Percentiles rank a stretch among this genome's conserved stretches.
Conservation (phyloP, 78 protist genomes). For the Creolimax fragrantissima region DNA sequence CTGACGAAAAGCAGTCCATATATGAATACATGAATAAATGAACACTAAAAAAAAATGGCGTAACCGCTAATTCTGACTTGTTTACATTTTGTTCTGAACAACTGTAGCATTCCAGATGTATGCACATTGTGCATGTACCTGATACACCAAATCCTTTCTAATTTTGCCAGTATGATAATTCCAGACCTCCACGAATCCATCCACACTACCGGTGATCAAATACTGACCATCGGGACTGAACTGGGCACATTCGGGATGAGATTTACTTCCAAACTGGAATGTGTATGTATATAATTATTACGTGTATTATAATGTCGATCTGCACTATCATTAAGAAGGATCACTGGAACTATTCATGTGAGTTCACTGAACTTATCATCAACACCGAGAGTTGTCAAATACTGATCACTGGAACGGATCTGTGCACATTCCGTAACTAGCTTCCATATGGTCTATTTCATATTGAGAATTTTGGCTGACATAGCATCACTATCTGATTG, state of each 20-base stretch:
- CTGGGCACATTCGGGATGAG: slow-evolving; percentile 34
- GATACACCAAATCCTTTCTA: slow-evolving; percentile 47
- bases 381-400: no score
- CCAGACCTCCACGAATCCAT: slow-evolving; percentile 67
- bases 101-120: no score
- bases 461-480: no score
- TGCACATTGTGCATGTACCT: slow-evolving; percentile 34
- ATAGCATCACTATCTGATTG: no score
- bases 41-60: no score
- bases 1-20: background rate
- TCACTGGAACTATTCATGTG: background rate
- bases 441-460: no score
- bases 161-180: slow-evolving; percentile 50
- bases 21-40: no score
- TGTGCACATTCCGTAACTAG: no score
- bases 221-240: slow-evolving; percentile 64
- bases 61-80: no score
- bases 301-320: background rate
- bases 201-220: slow-evolving; percentile 45
- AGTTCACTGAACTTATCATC: no score
- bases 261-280: slow-evolving; percentile 22
- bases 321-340: background rate
- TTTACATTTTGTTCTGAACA: no score
- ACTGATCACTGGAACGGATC: no score
- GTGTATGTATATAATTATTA: background rate